Conservation (phyloP, 2,329 filamentous ascomycete genomes). For the Chaetomiaceae sp. region DNA sequence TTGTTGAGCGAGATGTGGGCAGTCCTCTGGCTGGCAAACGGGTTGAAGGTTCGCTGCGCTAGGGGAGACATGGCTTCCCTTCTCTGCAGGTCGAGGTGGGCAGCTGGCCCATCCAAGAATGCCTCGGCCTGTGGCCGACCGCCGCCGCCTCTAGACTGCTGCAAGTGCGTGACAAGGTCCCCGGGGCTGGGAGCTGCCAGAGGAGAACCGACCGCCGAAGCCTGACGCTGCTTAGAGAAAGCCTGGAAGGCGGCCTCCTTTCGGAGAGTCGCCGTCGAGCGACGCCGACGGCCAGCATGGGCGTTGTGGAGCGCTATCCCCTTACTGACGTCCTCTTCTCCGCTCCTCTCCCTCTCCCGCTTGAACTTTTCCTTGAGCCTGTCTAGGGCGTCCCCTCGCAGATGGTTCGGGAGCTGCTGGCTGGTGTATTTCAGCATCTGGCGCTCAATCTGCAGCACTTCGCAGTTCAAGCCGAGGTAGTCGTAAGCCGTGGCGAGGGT, state of each 20-base stretch:
- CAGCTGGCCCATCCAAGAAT: conserved; percentile 23
- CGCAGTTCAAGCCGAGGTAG: conserved; percentile 85
- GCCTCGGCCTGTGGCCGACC: conserved; percentile 36
- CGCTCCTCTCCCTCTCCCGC: conserved; percentile 75
- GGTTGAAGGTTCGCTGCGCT: conserved; percentile 49
- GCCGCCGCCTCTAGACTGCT: conserved; percentile 59
- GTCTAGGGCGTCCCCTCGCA: conserved; percentile 76
- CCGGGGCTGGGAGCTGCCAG: conserved; percentile 60
- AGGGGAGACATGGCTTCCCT: conserved; percentile 42
- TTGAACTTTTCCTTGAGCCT: conserved; percentile 90
- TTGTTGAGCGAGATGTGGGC: conserved; percentile 55
- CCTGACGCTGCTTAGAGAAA: conserved; percentile 44
- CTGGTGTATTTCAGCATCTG: conserved; percentile 90
- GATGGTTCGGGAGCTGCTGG: conserved; percentile 84
- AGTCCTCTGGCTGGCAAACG: conserved; percentile 50
- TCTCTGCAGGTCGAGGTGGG: conserved; percentile 30
- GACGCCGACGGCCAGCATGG: conserved; percentile 57
- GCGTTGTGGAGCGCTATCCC: conserved; percentile 93
- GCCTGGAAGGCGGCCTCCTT: conserved; percentile 76
- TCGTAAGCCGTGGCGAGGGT: conserved; percentile 92
- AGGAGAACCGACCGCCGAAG: conserved; percentile 40
- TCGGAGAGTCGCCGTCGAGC: conserved; percentile 68
- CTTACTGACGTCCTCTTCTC: conserved; percentile 76
- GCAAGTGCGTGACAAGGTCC: conserved; percentile 74
- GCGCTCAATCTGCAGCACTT: conserved; percentile 88